Evolutionary conservation across 257 asterid species (phyloP).

Genomic region (Capsicum rhomboideum): DNA sequence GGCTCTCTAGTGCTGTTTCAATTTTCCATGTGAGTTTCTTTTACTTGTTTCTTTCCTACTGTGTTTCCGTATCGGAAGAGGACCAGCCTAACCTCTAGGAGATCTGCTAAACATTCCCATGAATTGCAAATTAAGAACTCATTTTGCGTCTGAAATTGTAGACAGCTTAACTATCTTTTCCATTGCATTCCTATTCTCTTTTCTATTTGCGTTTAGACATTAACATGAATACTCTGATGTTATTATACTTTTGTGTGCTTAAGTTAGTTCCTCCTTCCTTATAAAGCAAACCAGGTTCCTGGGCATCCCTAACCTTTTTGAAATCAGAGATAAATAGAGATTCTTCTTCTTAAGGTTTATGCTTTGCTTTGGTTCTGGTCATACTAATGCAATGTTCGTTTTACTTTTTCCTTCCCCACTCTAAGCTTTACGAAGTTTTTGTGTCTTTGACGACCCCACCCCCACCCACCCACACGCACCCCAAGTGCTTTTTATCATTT

Average conservation of each 20-base stretch:
- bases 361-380: background rate
- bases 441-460: background rate
- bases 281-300: background rate
- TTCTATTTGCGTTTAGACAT: background rate
- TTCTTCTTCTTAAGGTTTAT: background rate
- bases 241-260: background rate
- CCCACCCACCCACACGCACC: background rate
- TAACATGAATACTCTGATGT: background rate
- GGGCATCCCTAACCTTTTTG: background rate
- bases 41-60: background rate
- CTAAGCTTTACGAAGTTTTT: background rate
- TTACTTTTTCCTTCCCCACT: background rate
- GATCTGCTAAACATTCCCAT: background rate
- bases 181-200: background rate
- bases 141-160: background rate
- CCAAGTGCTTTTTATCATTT: background rate
- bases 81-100: background rate
- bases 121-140: background rate
- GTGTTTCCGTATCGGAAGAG: background rate
- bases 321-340: background rate
- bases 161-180: background rate
- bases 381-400: background rate
- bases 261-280: background rate
- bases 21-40: slow-evolving; percentile 64
- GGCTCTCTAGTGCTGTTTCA: slow-evolving; percentile 65